Conservation (phyloP, 352 stramenopile genomes). For the Phytophthora pini region DNA sequence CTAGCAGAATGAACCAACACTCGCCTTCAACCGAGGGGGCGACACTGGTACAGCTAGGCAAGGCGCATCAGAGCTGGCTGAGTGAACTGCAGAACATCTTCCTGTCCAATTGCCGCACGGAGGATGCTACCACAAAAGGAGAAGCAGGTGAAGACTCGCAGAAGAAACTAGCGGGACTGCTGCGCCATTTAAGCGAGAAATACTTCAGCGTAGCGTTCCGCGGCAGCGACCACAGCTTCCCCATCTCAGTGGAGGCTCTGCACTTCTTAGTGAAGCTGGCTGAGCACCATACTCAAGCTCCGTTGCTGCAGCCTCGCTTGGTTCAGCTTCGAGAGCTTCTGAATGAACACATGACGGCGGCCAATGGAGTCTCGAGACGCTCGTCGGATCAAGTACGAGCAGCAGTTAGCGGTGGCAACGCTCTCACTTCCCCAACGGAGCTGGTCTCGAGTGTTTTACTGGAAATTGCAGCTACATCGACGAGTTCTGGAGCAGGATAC, state of each 20-base stretch:
- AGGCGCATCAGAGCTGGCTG: slow-evolving; percentile 69
- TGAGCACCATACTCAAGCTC: slow-evolving; percentile 23
- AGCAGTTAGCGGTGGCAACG: background rate
- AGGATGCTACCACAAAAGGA: background rate
- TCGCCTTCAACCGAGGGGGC: slow-evolving; percentile 12
- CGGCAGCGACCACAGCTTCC: slow-evolving; percentile 21
- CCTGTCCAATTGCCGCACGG: slow-evolving; percentile 33
- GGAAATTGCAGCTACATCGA: slow-evolving; percentile 22
- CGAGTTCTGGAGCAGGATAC: slow-evolving; percentile 2
- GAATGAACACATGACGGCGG: slow-evolving; percentile 27
- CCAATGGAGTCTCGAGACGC: slow-evolving; percentile 26
- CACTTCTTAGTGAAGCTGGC: slow-evolving; percentile 53
- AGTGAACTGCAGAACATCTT: slow-evolving; percentile 59
- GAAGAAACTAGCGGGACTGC: slow-evolving; percentile 38
- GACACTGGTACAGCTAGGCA: slow-evolving; percentile 57
- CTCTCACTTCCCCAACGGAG: slow-evolving; percentile 7
- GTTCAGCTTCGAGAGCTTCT: slow-evolving; percentile 29
- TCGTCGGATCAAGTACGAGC: slow-evolving; percentile 18
- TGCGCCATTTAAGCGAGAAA: slow-evolving; percentile 61
- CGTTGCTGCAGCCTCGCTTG: slow-evolving; percentile 29
- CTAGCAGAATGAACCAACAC: background rate
- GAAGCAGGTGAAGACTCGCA: slow-evolving; percentile 18
- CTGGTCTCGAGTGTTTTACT: slow-evolving; percentile 27
- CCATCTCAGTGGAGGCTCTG: slow-evolving; percentile 42
- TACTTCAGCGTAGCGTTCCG: slow-evolving; percentile 69